Base-by-base conservation (phyloP, 139 green algal species). In the Picochlorum sp. region DNA sequence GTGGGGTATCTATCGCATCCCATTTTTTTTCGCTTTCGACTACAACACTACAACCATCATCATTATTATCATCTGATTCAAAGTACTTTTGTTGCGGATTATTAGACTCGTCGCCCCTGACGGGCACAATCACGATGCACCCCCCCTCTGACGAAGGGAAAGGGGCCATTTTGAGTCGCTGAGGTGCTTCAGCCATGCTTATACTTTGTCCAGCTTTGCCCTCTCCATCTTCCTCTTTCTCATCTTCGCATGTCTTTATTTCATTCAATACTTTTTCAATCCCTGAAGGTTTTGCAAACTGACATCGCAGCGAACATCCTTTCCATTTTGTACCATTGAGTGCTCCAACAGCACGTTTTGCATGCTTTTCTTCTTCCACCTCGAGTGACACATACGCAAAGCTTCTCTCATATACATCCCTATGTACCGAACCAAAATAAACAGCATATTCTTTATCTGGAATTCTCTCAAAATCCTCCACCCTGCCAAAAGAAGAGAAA, bases 321-420 rank as follows among this genome's bases (percentile, higher is more conserved):
- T 65, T 55, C 73, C 73, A 85, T 44, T 71, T 70, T 57, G 65
- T 73, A 49, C 78, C 71, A 33, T 85, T 83, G 55, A 85, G 85
- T 43, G 26, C 56, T 0, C 30, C 39, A 13, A 75, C 57, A 50
- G 51, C 52, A 8, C 58, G 31, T 13, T 63, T 31, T 31, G 85
- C 35, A 0, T 58, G 6, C 1, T 44, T 51, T 2, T 72, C 51
- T 35, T 82, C 68, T 36, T 70, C 81, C 3, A 73, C 68, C 16
- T 55, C 24, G 3, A 85, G 43, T 7, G 65, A 63, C 1, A 85
- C 59, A 43, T 83, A 81, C 1, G 56, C 78, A 53, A 85, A 81
- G 29, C 68, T 64, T 26, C 78, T 56, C 39, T 47, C 39, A 47
- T 47, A 47, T 47, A 16, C n/a, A n/a, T n/a, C n/a, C n/a, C n/a